Evolutionary conservation across 1,284 basidiomycete genomes (phyloP), one percentile per base, ranked within the genome.

Genomic region (Puccinia horiana): DNA sequence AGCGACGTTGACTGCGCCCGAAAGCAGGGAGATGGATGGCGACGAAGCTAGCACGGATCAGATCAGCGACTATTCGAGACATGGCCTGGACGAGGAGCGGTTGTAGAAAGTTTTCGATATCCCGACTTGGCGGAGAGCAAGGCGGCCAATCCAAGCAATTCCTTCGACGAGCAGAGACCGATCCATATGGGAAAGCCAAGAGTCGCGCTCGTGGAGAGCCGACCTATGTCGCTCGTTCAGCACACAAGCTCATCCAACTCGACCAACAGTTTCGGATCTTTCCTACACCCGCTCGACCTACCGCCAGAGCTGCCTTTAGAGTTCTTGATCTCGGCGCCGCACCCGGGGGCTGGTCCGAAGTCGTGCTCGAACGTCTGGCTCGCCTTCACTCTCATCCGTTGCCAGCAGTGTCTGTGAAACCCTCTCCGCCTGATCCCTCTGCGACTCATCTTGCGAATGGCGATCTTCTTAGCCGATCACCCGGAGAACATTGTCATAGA

Each of bases 281-380:
- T 49, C 56, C 79, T 23, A 12, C 3, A 29, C 26, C 29, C n/a
- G 18, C 37, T n/a, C 49, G 42, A 37, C 29, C 52, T 1, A n/a
- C 32, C 6, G 5, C 49, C 20, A 56, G 23, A 61, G 14, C 32
- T 18, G 23, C 54, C 35, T 75, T 75, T 32, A 18, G 54, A 9
- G 58, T 81, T 16, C 37, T 80, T 14, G 79, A 81, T 61, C 70
- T 81, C 4, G 79, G 79, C 5, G 69, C 79, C 58, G 69, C 79
- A 32, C 79, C 79, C 58, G 79, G 79, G 14, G 79, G 79, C 11
- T 81, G 79, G 79, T 61, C 70, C 9, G 40, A 73, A 37, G 69
- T 73, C 16, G 69, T 73, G 5, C 18, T 63, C 2, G 67, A 61
- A 42, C 20, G 56, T 42, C 29, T 81, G 16, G 49, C 40, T 56